phyloP scores from a whole-genome alignment of 148 eudicot species.

The Vaccinium vitisidaea region DNA sequence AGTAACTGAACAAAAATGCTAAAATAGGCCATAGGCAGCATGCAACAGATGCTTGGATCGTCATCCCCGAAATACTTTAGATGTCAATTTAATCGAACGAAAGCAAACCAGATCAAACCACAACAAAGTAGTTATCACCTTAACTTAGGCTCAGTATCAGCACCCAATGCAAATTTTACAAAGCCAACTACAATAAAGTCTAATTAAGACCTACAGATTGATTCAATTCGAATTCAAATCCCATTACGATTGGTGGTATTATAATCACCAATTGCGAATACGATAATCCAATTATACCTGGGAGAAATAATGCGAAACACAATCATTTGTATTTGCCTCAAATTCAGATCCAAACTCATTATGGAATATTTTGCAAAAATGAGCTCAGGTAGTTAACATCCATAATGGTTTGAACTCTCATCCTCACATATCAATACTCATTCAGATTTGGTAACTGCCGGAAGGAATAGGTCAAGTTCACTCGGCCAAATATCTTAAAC shows the following conservation, averaged over 20 bases:
- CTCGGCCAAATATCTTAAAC: neutral
- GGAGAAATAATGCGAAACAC: neutral
- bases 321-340: neutral
- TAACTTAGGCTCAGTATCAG: neutral
- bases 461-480: neutral
- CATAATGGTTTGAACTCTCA: neutral
- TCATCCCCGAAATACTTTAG: neutral
- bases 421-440: neutral
- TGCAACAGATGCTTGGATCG: neutral
- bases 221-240: neutral
- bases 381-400: neutral
- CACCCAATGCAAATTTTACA: neutral
- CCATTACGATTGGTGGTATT: neutral
- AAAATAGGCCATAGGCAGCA: neutral
- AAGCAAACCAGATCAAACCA: neutral
- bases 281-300: neutral
- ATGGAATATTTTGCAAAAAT: neutral
- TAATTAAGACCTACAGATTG: neutral
- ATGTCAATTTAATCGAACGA: neutral
- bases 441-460: neutral
- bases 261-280: neutral
- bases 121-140: neutral
- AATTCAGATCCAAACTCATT: neutral
- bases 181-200: too few species aligned
- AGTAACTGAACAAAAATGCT: neutral